A percentile compares a stretch with the other conserved stretches of the same genome.
phyloP scores from a whole-genome alignment of 164 flowering plant genomes.

The Annona cherimola region DNA sequence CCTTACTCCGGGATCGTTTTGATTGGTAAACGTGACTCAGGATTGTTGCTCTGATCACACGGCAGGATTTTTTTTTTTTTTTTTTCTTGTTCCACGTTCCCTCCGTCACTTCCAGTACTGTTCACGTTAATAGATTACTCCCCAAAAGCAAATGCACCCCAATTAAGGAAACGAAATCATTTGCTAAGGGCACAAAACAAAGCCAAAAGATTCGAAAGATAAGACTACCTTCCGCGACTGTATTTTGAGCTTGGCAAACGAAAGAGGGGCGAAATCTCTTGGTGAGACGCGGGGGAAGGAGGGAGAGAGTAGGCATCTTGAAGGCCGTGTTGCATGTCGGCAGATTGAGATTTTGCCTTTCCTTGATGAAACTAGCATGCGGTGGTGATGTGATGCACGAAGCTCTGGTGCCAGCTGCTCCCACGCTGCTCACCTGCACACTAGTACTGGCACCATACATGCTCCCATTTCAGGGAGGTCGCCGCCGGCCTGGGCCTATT shows the following conservation, averaged over 20 bases:
- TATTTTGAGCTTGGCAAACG: conserved; percentile 52
- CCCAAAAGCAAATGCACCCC: no score
- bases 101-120: conserved; percentile 58
- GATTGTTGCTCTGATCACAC: no score
- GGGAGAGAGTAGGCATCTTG: conserved; percentile 5
- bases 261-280: conserved; percentile 19
- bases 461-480: no score
- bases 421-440: conserved; percentile 39
- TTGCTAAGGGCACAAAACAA: no score
- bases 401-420: conserved; percentile 22
- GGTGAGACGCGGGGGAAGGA: conserved; percentile 10
- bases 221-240: conserved; percentile 36
- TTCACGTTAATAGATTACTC: neutral
- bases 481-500: no score
- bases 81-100: conserved; percentile 45
- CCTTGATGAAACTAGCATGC: conserved; percentile 20
- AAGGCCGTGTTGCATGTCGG: conserved; percentile 29
- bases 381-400: conserved; percentile 13
- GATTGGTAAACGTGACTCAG: no score
- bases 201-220: neutral
- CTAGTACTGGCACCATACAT: conserved; percentile 30
- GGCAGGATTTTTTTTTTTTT: no score
- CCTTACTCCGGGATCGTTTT: no score
- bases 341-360: conserved; percentile 23
- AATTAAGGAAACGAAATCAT: neutral